These are phyloP conservation scores for Capillidium heterosporum DNA, from an alignment of 371 early-diverging fungal genomes.

Conservation along the genomic window DNA sequence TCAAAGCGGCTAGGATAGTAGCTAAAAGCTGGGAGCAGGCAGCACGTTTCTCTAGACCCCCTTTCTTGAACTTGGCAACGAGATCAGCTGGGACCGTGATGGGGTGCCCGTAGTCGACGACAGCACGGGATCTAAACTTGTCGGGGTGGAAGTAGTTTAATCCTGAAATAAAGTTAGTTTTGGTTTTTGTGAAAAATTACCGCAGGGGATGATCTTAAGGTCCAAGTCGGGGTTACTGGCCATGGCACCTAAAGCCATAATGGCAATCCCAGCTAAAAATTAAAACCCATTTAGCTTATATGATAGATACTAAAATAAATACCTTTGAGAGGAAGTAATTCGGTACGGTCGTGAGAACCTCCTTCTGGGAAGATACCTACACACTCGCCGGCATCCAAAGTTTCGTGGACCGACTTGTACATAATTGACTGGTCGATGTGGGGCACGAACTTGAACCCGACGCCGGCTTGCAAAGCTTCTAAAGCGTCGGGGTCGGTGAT, in stretches of 20 bases:
- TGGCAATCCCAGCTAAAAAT: conserved; percentile 47
- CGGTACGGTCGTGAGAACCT: conserved; percentile 88
- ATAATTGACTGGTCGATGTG: conserved; percentile 75
- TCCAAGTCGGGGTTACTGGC: conserved; percentile 67
- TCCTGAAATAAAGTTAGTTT: conserved; percentile 16
- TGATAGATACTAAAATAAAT: conserved; percentile 5
- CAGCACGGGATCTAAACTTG: conserved; percentile 87
- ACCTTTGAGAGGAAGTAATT: conserved; percentile 87
- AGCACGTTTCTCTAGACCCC: conserved; percentile 61
- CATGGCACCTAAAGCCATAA: conserved; percentile 93
- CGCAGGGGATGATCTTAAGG: conserved; percentile 85
- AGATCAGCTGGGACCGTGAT: conserved; percentile 49
- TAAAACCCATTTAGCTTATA: background rate
- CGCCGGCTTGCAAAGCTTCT: conserved; percentile 39
- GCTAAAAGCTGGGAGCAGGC: conserved; percentile 63
- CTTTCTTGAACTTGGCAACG: conserved; percentile 60
- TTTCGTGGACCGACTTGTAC: conserved; percentile 60
- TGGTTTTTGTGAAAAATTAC: conserved; percentile 10
- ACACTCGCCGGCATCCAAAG: conserved; percentile 54
- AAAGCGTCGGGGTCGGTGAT: conserved; percentile 45
- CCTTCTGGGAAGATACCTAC: conserved; percentile 97
- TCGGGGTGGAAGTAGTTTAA: conserved; percentile 93
- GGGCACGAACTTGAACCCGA: conserved; percentile 56
- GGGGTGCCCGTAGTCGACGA: conserved; percentile 87
- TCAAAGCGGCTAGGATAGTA: conserved; percentile 52